Conservation (phyloP, 2,329 filamentous ascomycete genomes). For the Lasiodiplodia hormozganensis region DNA sequence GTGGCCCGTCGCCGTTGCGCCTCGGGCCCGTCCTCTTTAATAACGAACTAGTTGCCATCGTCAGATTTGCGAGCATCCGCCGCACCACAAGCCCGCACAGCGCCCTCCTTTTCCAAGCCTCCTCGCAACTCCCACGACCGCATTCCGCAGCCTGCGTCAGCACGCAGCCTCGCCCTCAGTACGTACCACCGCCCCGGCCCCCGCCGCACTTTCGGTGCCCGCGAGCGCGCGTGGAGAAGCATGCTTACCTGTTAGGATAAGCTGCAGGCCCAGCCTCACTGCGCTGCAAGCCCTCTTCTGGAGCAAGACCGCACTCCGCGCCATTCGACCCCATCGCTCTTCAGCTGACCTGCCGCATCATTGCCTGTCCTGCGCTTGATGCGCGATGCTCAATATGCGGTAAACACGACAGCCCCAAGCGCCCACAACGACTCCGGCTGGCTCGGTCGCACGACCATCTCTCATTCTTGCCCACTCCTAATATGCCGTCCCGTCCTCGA, state of each 20-base stretch:
- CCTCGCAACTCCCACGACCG: constrained; percentile 3
- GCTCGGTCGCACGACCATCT: constrained; percentile 31
- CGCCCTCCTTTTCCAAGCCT: constrained; percentile 13
- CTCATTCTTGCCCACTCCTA: constrained; percentile 23
- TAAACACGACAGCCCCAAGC: constrained; percentile 31
- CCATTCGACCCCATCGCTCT: constrained; percentile 29
- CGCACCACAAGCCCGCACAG: not conserved
- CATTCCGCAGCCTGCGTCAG: constrained; percentile 17
- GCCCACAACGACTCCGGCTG: constrained; percentile 27
- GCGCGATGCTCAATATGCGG: constrained; percentile 31
- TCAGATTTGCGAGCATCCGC: constrained; percentile 23
- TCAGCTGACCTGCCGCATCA: constrained; percentile 32
- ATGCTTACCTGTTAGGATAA: constrained; percentile 29
- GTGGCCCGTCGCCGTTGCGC: constrained; percentile 24
- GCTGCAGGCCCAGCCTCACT: constrained; percentile 29
- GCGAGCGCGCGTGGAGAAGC: constrained; percentile 27
- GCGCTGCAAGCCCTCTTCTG: constrained; percentile 26
- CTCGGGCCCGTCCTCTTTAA: constrained; percentile 25
- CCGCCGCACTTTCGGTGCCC: constrained; percentile 24
- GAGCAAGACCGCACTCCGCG: constrained; percentile 29
- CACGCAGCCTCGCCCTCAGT: constrained; percentile 13
- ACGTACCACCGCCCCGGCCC: constrained; percentile 24
- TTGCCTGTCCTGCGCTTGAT: constrained; percentile 31
- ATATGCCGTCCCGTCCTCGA: constrained; percentile 30
- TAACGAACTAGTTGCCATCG: constrained; percentile 25